Evolutionary conservation across 805 yeast species (phyloP), one percentile per base, ranked within the genome.

Genomic region (Metschnikowia shivogae): DNA sequence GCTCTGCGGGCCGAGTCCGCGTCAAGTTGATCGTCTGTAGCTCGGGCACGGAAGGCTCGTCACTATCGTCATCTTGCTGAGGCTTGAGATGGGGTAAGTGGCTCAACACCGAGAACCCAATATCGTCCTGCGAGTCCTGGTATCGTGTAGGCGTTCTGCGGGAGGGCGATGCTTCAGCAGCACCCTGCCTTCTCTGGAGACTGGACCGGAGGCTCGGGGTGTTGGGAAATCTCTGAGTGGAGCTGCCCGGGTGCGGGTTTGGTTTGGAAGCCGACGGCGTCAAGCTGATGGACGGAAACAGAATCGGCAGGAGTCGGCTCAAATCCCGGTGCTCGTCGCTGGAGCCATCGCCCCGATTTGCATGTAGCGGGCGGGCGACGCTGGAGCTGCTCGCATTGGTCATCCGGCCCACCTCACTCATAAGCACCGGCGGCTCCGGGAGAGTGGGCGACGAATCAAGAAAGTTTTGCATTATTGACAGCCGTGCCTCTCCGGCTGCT

Each of bases 361-460:
- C n/a, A 12, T 17, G 34, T 4, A 40, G 20, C 10, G 43, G 34
- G 22, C 36, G 31, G 26, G 32, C 33, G 24, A 44, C 45, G 37
- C 54, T 46, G 11, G 57, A 51, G 48, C 52, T 52, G 49, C 51
- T 50, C 19, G 46, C 43, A 4, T 44, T 34, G 30, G 41, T 39
- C 39, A 37, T 28, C 12, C 51, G 44, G 1, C 65, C 69, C 17
- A 66, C 47, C 44, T 69, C 74, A 6, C 74, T 69, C 41, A 58
- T 54, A 9, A 70, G 58, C 12, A 66, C 61, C 6, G 76, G 76
- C 2, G 75, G 72, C 44, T 68, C 71, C 3, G 76, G 76, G 26
- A 70, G 53, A 2, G 74, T 68, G 2, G 76, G 76, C 8, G 75
- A 70, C 2, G 74, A 69, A 45, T 68, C 62, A 43, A 67, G 56